Evolutionary conservation across 805 yeast species (phyloP).

Genomic region (Candida cerambycidarum): DNA sequence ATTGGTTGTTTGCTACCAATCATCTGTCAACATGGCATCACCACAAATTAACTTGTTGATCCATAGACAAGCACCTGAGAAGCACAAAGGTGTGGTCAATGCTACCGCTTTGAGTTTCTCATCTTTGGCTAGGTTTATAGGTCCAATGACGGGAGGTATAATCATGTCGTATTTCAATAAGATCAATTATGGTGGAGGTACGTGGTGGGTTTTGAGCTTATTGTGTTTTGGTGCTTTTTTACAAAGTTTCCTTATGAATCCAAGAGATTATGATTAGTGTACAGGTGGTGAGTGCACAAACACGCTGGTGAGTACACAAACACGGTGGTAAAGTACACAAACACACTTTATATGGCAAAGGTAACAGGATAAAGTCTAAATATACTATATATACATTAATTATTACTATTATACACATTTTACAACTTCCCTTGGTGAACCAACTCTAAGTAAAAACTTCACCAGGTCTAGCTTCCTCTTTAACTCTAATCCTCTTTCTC

Average conservation of each 20-base stretch:
- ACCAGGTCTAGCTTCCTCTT: slow-evolving; percentile 27
- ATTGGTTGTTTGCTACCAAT: slow-evolving; percentile 29
- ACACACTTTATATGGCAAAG: too few species aligned
- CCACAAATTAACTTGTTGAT: slow-evolving; percentile 34
- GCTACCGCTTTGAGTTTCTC: slow-evolving; percentile 32
- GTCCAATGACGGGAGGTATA: slow-evolving; percentile 34
- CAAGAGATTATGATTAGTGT: background rate
- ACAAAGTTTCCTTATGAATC: slow-evolving; percentile 16
- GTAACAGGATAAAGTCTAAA: too few species aligned
- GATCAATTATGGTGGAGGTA: slow-evolving; percentile 35
- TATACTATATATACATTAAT: too few species aligned
- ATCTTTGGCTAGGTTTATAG: slow-evolving; percentile 31
- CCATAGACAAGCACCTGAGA: slow-evolving; percentile 33
- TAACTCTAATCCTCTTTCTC: slow-evolving; percentile 13
- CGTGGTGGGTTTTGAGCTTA: slow-evolving; percentile 29
- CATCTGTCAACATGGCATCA: slow-evolving; percentile 32
- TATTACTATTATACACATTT: too few species aligned
- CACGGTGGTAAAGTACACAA: too few species aligned
- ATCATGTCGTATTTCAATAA: slow-evolving; percentile 31
- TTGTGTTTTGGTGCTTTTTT: slow-evolving; percentile 19
- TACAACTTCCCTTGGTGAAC: too few species aligned
- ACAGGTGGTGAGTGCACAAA: too few species aligned
- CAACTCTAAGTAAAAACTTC: background rate
- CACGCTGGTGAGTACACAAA: too few species aligned
- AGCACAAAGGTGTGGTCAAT: slow-evolving; percentile 36